phyloP scores from a whole-genome alignment of 352 stramenopile genomes.

The Pythium brachiatum region DNA sequence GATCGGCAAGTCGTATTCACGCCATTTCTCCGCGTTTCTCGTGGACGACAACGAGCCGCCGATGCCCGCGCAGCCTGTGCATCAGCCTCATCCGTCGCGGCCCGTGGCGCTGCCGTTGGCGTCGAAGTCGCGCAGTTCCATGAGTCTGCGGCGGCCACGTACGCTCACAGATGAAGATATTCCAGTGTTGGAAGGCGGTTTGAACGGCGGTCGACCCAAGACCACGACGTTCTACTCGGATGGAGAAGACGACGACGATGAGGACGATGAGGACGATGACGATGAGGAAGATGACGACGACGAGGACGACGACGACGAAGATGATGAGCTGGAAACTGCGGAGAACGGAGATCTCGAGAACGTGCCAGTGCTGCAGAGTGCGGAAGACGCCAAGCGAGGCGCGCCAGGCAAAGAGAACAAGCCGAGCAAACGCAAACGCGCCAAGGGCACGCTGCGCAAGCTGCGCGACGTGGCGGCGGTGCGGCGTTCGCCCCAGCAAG shows the following conservation, averaged over 20 bases:
- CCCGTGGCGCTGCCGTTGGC: constrained; percentile 1
- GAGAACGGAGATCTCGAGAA: constrained; percentile 49
- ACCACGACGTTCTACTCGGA: constrained; percentile 37
- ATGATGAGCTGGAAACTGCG: constrained; percentile 34
- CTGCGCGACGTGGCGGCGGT: constrained; percentile 15
- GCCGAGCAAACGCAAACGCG: constrained; percentile 29
- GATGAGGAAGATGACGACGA: constrained; percentile 33
- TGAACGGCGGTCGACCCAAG: constrained; percentile 14
- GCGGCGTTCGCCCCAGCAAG: constrained; percentile 20
- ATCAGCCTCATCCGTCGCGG: constrained; percentile 15
- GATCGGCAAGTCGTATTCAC: constrained; percentile 24
- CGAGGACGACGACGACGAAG: constrained; percentile 22
- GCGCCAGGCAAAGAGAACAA: constrained; percentile 29
- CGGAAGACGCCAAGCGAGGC: constrained; percentile 46
- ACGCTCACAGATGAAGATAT: constrained; percentile 48
- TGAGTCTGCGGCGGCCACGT: background rate
- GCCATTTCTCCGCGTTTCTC: constrained; percentile 31
- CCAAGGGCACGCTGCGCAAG: constrained; percentile 22
- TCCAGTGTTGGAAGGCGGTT: constrained; percentile 55
- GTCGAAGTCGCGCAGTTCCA: background rate
- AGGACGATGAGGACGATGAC: constrained; percentile 21
- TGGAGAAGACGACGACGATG: constrained; percentile 26
- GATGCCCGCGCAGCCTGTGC: constrained; percentile 26
- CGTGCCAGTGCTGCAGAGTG: constrained; percentile 66
- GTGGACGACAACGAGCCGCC: constrained; percentile 25